phyloP scores from a whole-genome alignment of 2,329 filamentous ascomycete species.

The Plectosphaerella cucumerina region DNA sequence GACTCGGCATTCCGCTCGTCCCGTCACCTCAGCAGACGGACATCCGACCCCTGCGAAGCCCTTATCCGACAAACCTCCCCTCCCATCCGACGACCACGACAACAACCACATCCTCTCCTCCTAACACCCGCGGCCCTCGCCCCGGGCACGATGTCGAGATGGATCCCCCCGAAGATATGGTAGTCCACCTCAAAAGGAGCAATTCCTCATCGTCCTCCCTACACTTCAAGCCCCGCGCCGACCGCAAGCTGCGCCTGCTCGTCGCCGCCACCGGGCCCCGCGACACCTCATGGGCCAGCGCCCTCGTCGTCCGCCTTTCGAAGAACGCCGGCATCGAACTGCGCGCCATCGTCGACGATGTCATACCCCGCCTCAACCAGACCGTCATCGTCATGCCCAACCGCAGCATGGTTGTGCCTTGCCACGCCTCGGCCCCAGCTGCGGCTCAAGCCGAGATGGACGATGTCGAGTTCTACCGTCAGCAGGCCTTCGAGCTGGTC shows the following conservation, averaged over 20 bases:
- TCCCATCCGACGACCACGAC: not conserved
- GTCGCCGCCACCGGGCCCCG: conserved; percentile 62
- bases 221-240: conserved; percentile 26
- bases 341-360: conserved; percentile 60
- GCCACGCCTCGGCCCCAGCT: conserved; percentile 17
- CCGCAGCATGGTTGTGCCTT: conserved; percentile 32
- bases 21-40: not conserved
- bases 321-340: conserved; percentile 60
- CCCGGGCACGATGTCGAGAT: not conserved
- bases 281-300: conserved; percentile 62
- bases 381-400: conserved; percentile 59
- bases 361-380: conserved; percentile 58
- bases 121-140: not conserved
- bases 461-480: conserved; percentile 48
- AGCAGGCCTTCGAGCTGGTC: conserved; percentile 63
- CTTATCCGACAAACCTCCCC: not conserved
- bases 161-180: conserved; percentile 3
- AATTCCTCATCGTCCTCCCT: conserved; percentile 29
- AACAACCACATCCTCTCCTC: not conserved
- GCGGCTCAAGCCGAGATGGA: conserved; percentile 27
- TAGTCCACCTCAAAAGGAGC: conserved; percentile 4
- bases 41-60: not conserved
- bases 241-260: conserved; percentile 54
- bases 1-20: not conserved
- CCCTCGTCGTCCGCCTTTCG: conserved; percentile 62